Evolutionary conservation across 208 protist genomes (phyloP).

Genomic region (Acanthamoeba royreba): DNA sequence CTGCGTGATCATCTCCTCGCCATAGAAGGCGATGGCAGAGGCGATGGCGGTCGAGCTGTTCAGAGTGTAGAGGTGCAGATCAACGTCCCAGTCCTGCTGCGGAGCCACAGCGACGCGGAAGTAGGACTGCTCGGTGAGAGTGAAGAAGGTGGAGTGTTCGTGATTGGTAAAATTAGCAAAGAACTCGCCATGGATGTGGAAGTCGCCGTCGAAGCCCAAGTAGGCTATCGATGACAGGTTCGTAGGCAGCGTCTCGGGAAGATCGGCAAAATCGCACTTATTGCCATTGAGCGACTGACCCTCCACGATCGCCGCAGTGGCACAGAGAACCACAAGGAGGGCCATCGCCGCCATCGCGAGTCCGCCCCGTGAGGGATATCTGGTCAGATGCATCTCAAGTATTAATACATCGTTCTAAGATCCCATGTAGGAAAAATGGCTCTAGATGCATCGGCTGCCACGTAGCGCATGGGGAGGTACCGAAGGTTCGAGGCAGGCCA

Average conservation of each 20-base stretch:
- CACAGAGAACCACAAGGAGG: no score
- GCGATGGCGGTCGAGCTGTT: not conserved
- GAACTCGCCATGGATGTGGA: constrained; percentile 41
- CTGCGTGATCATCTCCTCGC: not conserved
- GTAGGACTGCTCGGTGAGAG: not conserved
- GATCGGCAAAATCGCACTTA: not conserved
- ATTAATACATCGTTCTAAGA: no score
- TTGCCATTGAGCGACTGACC: not conserved
- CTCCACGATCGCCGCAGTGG: not conserved
- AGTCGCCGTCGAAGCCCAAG: not conserved
- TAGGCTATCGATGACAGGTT: not conserved
- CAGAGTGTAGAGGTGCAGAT: not conserved
- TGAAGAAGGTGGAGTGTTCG: not conserved
- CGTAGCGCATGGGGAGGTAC: no score
- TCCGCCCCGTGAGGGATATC: no score
- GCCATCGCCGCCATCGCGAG: no score
- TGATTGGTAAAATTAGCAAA: not conserved
- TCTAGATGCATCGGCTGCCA: no score
- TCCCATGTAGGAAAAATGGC: no score
- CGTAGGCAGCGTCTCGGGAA: not conserved
- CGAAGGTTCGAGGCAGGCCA: no score
- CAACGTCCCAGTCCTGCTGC: constrained; percentile 21
- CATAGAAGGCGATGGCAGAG: not conserved
- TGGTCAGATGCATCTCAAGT: no score
- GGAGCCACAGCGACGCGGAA: constrained; percentile 22